Percentiles rank a stretch among this genome's conserved stretches.
Conservation (phyloP, 345 rosid species). For the Euphorbia tirucalli region DNA sequence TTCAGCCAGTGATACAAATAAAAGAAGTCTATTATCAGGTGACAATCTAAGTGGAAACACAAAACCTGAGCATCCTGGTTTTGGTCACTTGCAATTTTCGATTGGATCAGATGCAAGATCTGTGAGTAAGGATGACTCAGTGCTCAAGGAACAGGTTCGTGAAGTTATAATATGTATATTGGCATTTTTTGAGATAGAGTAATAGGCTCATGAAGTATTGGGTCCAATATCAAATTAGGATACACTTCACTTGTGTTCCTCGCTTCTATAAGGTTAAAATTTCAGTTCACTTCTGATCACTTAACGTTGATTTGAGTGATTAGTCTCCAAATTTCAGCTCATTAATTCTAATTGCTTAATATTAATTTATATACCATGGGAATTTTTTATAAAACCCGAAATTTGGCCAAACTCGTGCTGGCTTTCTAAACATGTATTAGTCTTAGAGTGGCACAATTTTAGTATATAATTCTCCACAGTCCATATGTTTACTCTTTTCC, state of each 20-base stretch:
- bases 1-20: constrained; percentile 35
- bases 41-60: constrained; percentile 37
- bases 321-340: background rate
- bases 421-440: background rate
- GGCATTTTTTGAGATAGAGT: background rate
- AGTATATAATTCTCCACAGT: background rate
- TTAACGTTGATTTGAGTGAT: background rate
- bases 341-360: background rate
- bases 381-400: background rate
- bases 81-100: constrained; percentile 23
- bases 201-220: background rate
- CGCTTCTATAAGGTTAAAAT: background rate
- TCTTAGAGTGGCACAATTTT: background rate
- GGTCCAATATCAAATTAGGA: background rate
- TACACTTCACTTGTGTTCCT: background rate
- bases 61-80: constrained; percentile 30
- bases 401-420: background rate
- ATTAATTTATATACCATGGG: background rate
- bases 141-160: constrained; percentile 51
- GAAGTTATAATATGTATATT: constrained; percentile 4
- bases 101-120: constrained; percentile 38
- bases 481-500: background rate
- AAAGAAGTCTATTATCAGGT: constrained; percentile 28
- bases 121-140: constrained; percentile 37
- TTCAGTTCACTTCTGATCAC: background rate